Conservation (phyloP, 2,329 filamentous ascomycete genomes). For the Epichloe elymi region DNA sequence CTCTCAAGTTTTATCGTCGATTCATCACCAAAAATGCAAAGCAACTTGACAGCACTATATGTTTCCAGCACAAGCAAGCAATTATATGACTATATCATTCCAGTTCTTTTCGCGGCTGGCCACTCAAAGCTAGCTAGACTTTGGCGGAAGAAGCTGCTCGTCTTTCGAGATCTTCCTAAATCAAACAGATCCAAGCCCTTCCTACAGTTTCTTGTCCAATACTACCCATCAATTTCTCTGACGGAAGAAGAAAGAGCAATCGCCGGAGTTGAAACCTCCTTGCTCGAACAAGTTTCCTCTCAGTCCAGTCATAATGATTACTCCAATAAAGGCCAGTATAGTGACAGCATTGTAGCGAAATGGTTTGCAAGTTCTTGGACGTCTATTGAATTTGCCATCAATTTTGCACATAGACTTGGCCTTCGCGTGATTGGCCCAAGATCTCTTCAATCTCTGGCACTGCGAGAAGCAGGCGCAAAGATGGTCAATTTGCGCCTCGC, state of each 20-base stretch:
- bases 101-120: constrained; percentile 35
- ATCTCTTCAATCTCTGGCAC: constrained; percentile 63
- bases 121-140: constrained; percentile 27
- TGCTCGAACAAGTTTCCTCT: background rate
- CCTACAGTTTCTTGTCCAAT: constrained; percentile 32
- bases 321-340: constrained; percentile 12
- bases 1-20: constrained; percentile 30
- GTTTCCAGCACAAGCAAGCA: constrained; percentile 26
- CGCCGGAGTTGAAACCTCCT: constrained; percentile 1
- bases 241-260: constrained; percentile 22
- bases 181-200: constrained; percentile 31
- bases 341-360: constrained; percentile 54
- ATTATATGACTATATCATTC: constrained; percentile 39
- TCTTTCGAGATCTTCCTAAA: constrained; percentile 28
- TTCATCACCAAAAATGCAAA: constrained; percentile 22
- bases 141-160: constrained; percentile 34
- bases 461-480: constrained; percentile 44
- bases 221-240: constrained; percentile 29
- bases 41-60: constrained; percentile 32
- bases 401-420: constrained; percentile 56
- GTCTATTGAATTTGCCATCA: constrained; percentile 58
- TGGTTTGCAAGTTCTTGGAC: constrained; percentile 66
- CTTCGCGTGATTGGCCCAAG: constrained; percentile 60
- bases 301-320: background rate
- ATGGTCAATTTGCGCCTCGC: constrained; percentile 46